Evolutionary conservation across 1,284 basidiomycete species (phyloP).

Genomic region (Cutaneotrichosporon arboriforme): DNA sequence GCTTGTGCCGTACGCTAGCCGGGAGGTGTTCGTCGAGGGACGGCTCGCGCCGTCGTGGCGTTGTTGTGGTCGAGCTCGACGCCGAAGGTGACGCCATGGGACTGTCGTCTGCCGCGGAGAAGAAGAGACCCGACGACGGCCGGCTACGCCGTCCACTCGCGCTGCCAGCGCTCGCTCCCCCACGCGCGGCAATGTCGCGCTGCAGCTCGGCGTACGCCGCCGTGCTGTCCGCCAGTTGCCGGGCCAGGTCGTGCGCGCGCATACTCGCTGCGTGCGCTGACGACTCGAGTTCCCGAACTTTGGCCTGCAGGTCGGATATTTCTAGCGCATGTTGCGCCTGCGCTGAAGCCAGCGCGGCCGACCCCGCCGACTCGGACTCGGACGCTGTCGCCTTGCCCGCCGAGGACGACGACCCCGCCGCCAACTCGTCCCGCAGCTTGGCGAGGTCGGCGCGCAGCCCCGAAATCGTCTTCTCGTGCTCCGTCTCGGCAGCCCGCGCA

Average conservation of each 20-base stretch:
- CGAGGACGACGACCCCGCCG: background rate
- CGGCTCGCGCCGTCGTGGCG: background rate
- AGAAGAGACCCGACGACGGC: constrained; percentile 3
- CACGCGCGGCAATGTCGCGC: background rate
- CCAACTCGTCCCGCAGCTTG: background rate
- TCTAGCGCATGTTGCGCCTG: constrained; percentile 70
- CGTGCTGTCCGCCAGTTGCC: constrained; percentile 51
- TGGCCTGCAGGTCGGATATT: constrained; percentile 67
- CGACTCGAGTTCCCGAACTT: constrained; percentile 67
- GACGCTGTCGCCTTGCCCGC: background rate
- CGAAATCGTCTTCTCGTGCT: constrained; percentile 7
- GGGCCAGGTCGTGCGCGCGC: constrained; percentile 63
- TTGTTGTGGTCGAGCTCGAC: too few relatives aligned
- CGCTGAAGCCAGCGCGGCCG: constrained; percentile 10
- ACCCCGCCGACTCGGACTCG: background rate
- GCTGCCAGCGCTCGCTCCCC: too few relatives aligned
- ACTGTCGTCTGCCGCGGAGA: background rate
- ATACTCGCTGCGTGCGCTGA: constrained; percentile 66
- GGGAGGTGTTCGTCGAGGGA: constrained; percentile 61
- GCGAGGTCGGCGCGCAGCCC: constrained; percentile 4
- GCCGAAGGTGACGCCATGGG: background rate
- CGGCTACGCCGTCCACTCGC: background rate
- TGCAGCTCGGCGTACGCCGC: constrained; percentile 16
- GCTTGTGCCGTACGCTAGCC: constrained; percentile 71
- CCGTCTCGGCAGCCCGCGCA: background rate